These are phyloP conservation scores for Globisporangium spiculum DNA, from an alignment of 352 stramenopile species.

Conservation along the genomic window DNA sequence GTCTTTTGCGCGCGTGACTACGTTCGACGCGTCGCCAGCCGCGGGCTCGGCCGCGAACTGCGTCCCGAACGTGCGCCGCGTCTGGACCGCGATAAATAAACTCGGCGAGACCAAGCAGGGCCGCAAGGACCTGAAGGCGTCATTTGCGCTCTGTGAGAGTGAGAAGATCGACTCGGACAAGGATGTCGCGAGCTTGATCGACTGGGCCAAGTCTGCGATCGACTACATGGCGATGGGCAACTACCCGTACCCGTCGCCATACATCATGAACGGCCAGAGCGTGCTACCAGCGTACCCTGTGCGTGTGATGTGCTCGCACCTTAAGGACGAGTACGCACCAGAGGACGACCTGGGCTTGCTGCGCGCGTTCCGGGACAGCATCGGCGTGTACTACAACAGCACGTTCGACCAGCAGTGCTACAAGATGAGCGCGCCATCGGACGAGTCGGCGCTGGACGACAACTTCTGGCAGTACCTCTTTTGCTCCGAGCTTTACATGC, in stretches of 20 bases:
- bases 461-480: constrained; percentile 83
- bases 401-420: constrained; percentile 58
- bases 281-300: constrained; percentile 90
- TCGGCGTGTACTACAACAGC: constrained; percentile 82
- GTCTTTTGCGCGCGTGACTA: constrained; percentile 51
- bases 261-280: constrained; percentile 89
- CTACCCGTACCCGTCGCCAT: constrained; percentile 95
- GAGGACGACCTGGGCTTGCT: constrained; percentile 43
- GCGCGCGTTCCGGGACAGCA: constrained; percentile 41
- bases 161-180: constrained; percentile 36
- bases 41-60: constrained; percentile 72
- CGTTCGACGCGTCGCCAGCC: constrained; percentile 61
- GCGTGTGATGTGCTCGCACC: constrained; percentile 76
- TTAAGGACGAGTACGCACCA: constrained; percentile 40
- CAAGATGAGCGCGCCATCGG: constrained; percentile 39
- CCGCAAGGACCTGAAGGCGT: constrained; percentile 32
- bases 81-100: constrained; percentile 56
- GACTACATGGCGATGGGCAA: constrained; percentile 95
- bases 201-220: constrained; percentile 77
- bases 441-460: constrained; percentile 48
- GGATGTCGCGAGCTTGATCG: constrained; percentile 53
- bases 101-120: constrained; percentile 47
- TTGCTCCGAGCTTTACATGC: constrained; percentile 79
- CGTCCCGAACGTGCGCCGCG: constrained; percentile 70
- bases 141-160: constrained; percentile 54